These are phyloP conservation scores for Talaromyces atroroseus DNA, from an alignment of 2,329 filamentous ascomycete genomes.

Conservation along the genomic window DNA sequence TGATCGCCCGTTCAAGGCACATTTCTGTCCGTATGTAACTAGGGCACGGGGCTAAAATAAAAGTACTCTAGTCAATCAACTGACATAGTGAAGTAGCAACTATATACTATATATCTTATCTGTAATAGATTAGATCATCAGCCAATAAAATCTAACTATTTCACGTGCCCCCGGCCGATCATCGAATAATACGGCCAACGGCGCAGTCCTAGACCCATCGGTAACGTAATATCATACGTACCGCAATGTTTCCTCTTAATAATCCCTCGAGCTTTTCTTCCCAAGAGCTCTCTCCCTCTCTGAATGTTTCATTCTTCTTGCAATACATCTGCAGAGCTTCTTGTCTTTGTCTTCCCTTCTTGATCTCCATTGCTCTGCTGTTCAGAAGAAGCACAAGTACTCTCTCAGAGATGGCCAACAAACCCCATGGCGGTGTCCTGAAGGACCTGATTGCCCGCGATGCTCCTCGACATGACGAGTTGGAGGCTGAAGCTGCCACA, in stretches of 20 bases:
- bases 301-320: no score
- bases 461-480: constrained; percentile 71
- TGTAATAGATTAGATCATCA: not conserved
- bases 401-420: constrained; percentile 41
- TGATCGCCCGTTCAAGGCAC: not conserved
- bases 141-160: not conserved
- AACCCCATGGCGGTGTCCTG: constrained; percentile 82
- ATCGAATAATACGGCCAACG: not conserved
- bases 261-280: not conserved
- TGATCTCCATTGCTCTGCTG: not conserved
- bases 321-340: not conserved
- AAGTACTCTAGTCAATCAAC: not conserved
- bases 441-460: constrained; percentile 97
- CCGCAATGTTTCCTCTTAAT: not conserved
- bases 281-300: not conserved
- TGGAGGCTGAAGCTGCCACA: constrained; percentile 75
- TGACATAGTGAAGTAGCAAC: not conserved
- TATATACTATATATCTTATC: not conserved
- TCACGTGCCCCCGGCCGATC: not conserved
- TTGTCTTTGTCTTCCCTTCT: not conserved
- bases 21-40: not conserved
- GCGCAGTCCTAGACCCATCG: not conserved
- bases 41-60: not conserved
- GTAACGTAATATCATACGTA: constrained; percentile 1
- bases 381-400: constrained; percentile 12